Base-by-base conservation (phyloP, 2,329 filamentous ascomycete genomes). In the Curvularia sp. region DNA sequence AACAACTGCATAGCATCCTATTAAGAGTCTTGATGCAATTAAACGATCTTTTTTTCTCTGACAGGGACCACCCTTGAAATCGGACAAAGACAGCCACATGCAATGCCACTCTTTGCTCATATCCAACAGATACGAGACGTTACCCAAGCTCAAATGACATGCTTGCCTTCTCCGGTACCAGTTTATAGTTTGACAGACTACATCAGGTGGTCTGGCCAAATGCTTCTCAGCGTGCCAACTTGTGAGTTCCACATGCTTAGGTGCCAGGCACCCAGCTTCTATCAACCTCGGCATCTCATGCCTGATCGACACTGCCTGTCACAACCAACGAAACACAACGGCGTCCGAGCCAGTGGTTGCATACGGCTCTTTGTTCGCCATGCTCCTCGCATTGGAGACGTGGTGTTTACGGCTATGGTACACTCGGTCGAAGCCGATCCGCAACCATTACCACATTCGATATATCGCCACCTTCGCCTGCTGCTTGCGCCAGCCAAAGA, bases 391-490 rank as follows among this genome's bases (percentile, higher is more conserved):
- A 23, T 30, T n/a, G 13, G 45, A 23, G 21, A 15, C n/a, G 39
- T 5, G 18, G 34, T 34, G 12, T 15, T 48, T 13, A 12, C 27
- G 30, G 23, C 18, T 18, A 18, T 19, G n/a, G 48, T 19, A 8
- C 5, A 25, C 6, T 19, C 41, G 27, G 19, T n/a, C 12, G 18
- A 27, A 39, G 9, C n/a, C 18, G 25, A 41, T 32, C 39, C 38
- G 53, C 46, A 49, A 32, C 38, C 19, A 28, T 55, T 38, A 10
- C 46, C 46, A 15, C 38, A 55, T 49, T 27, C 21, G 38, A 25
- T 43, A 19, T 13, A 3, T 27, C 15, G 25, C 45, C 23, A 38
- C 19, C 13, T 32, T 28, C 21, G 34, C 34, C 27, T 32, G 8
- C 18, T 21, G 21, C n/a, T 5, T 5, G 34, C 21, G 27, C 15